Base-by-base conservation (phyloP, 306 rosid species). In the Acacia confusa region DNA sequence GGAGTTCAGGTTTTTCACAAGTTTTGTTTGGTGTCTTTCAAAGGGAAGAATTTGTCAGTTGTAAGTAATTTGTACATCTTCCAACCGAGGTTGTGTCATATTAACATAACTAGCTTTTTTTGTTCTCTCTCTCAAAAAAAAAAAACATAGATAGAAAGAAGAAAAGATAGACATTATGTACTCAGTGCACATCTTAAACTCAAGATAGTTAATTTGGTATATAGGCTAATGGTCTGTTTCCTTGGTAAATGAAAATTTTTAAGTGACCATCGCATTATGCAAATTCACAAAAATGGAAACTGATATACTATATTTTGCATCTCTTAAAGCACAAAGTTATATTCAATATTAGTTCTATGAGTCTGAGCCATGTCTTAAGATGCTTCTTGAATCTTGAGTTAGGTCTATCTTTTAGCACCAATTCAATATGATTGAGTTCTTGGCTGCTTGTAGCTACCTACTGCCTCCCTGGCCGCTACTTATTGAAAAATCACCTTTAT, bases 381-480 rank as follows among this genome's bases (percentile, higher is more conserved):
- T 69, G 52, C 72, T 57, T 68, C 69, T 79, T 2, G 20, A 9
- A 68, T 70, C 30, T 44, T 13, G 78, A 78, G 72, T 41, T 75
- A 76, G 24, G 70, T 40, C 41, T 14, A 41, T 64, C 66, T 70
- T 36, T 78, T 44, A 57, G 80, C 34, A 20, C 22, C 16, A 52
- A 17, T 22, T 17, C 43, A 24, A 57, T 20, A 11, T 25, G 9
- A 14, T 13, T 20, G 53, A 38, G 70, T 75, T 30, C 25, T 43
- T 44, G 75, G 55, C 55, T 70, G 45, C 25, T 73, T 85, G 78
- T 77, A 60, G 41, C 61, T 53, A 6, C 82, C 34, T 60, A 69
- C 70, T 36, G 63, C 64, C 25, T 75, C 66, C 47, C 48, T 81
- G 77, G 48, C 60, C 24, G 27, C 24, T 74, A 36, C 72, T 75